Conservation (phyloP, 2,329 filamentous ascomycete species). For the Apiospora hydei region DNA sequence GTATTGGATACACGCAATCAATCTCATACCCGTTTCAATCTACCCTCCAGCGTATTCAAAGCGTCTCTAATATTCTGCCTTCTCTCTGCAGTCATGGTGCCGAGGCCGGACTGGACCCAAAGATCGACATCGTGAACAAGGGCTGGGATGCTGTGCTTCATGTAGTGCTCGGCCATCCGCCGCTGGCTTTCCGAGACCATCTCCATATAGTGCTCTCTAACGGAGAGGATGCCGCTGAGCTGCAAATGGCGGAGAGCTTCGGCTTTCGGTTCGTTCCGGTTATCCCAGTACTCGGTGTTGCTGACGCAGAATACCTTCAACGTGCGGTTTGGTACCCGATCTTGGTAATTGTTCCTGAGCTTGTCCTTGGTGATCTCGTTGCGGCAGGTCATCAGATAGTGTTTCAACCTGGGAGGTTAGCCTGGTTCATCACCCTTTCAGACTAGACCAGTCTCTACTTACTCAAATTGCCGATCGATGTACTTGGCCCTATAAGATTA, state of each 20-base stretch:
- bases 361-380: constrained; percentile 44
- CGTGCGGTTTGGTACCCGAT: constrained; percentile 32
- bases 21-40: constrained; percentile 27
- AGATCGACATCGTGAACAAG: constrained; percentile 50
- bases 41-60: constrained; percentile 44
- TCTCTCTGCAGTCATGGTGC: constrained; percentile 46
- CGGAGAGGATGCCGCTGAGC: constrained; percentile 50
- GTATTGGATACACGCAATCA: not conserved
- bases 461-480: not conserved
- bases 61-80: constrained; percentile 43
- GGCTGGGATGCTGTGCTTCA: constrained; percentile 49
- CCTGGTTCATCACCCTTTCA: no score
- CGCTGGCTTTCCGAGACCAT: constrained; percentile 53
- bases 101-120: constrained; percentile 53
- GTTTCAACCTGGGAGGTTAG: not conserved
- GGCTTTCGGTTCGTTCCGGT: constrained; percentile 38
- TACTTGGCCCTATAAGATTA: no score
- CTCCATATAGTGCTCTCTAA: constrained; percentile 52
- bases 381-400: constrained; percentile 46
- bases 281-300: constrained; percentile 51
- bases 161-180: constrained; percentile 45
- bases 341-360: constrained; percentile 41
- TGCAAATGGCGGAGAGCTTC: constrained; percentile 42
- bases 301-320: constrained; percentile 53
- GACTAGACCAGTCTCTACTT: not conserved